Base-by-base conservation (phyloP, 2,329 filamentous ascomycete genomes). In the Iodosphaeria phyllophila region DNA sequence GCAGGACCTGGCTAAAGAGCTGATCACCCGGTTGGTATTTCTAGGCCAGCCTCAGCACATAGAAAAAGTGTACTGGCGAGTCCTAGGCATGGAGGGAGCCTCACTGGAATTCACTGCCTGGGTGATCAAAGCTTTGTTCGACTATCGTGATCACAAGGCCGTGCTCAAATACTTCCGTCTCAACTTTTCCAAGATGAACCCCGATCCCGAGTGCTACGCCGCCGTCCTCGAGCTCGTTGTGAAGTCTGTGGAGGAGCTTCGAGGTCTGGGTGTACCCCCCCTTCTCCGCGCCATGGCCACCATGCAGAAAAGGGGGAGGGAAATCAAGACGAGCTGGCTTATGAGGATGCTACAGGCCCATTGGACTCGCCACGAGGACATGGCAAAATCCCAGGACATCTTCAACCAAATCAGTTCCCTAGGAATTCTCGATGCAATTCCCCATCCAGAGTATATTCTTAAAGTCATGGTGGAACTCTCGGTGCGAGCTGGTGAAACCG, bases 391-490 rank as follows among this genome's bases (percentile, higher is more conserved):
- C 2, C 31, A 37, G 19, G 29, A 26, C 3, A 29, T 54, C 1
- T 42, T 53, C 20, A 20, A 39, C 0, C 31, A 44, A n/a, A 22
- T 36, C 3, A 32, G 40, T 8, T 32, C 33, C 9, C 20, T 34
- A 13, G 36, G 35, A 2, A n/a, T 44, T 4, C 28, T 44, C 20
- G 28, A 35, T 8, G 35, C 26, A 24, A 17, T 40, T 7, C 6
- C 12, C 6, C 35, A 47, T 20, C 39, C 44, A 3, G 31, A 50
- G 18, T 40, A 34, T 6, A 28, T 47, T 6, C 54, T 51, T 30
- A 44, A 50, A 13, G 35, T 46, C 20, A 51, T 58, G 47, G 33
- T 54, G 5, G 50, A 57, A 28, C 38, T 56, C 15, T 39, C 50
- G 1, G 34, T 55, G 8, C 44, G 48, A 25, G 47, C 51, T 2